Percentiles rank a stretch among this genome's conserved stretches.
phyloP scores from a whole-genome alignment of 495 filamentous ascomycete genomes.

The Penicillium tannophilum region DNA sequence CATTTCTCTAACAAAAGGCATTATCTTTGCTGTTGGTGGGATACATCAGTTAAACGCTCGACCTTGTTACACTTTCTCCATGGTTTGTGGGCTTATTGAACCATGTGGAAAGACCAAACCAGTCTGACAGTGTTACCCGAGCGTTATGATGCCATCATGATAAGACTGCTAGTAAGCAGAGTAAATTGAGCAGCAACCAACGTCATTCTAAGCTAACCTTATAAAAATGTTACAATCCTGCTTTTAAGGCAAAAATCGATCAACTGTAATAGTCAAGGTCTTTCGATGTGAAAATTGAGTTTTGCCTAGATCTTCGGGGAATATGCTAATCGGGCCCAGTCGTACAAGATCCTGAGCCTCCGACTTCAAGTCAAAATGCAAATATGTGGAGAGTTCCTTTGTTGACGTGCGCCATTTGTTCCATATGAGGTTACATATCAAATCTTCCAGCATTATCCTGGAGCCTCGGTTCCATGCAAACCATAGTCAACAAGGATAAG shows the following conservation, averaged over 20 bases:
- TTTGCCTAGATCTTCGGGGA: not conserved
- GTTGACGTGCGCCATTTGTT: not conserved
- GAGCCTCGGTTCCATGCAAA: not conserved
- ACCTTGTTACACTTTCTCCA: not conserved
- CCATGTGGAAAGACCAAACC: not conserved
- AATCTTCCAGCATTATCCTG: not conserved
- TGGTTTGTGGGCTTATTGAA: not conserved
- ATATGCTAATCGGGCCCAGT: not conserved
- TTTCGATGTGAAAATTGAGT: not conserved
- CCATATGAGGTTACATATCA: not conserved
- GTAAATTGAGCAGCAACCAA: too few species aligned
- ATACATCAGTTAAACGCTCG: not conserved
- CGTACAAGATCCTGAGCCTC: not conserved
- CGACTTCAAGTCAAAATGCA: not conserved
- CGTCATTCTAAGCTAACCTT: not conserved
- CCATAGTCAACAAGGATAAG: not conserved
- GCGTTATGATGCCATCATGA: not conserved
- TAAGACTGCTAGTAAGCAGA: too few species aligned
- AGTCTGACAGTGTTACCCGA: not conserved
- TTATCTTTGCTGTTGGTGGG: not conserved
- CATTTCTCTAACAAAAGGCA: not conserved
- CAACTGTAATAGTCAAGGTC: not conserved
- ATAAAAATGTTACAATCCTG: not conserved
- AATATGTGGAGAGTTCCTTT: not conserved
- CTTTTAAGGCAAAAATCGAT: not conserved